Evolutionary conservation across 306 rosid species (phyloP), one percentile per base, ranked within the genome.

Genomic region (Ammopiptanthus mongolicus): DNA sequence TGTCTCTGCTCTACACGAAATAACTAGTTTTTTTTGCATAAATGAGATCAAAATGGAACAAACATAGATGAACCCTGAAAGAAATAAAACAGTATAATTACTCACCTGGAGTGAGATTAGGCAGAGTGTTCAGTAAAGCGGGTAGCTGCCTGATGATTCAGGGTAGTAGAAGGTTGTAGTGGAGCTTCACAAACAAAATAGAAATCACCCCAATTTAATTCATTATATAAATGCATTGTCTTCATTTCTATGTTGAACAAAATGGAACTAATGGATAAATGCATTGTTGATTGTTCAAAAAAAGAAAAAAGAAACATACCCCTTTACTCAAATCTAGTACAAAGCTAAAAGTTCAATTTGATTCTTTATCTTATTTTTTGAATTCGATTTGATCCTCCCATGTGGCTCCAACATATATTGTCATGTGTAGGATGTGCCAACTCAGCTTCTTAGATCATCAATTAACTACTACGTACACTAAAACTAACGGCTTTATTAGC

Each of bases 41-140:
- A 70, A 76, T 18, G 14, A n/a, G 19, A 69, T 39, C 57, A 65
- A 56, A 42, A 41, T 42, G 39, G 60, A 78, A 62, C 50, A 77
- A 65, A 62, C 6, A 66, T 4, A 18, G 19, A 36, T 58, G 10
- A 57, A 65, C 51, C 8, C 48, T 18, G 44, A 64, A 71, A 71
- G 63, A 57, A 25, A 62, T 3, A 63, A 73, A 21, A 47, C 0
- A 60, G 65, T 67, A n/a, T 59, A 17, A 84, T 29, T 50, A 83
- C 87, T 53, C 71, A 95, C 99, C 97, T 79, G 69, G 58, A 21
- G 93, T 88, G 37, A 95, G 97, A 81, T 92, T 92, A 3, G 97
- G 99, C 81, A 74, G 97, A 89, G 80, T 92, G 93, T 72, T 81
- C 93, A 4, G 92, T 92, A 78, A 95, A 90, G 64, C 99, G 97